These are phyloP conservation scores for Aspergillus piperis DNA, from an alignment of 2,329 filamentous ascomycete genomes.

Conservation along the genomic window DNA sequence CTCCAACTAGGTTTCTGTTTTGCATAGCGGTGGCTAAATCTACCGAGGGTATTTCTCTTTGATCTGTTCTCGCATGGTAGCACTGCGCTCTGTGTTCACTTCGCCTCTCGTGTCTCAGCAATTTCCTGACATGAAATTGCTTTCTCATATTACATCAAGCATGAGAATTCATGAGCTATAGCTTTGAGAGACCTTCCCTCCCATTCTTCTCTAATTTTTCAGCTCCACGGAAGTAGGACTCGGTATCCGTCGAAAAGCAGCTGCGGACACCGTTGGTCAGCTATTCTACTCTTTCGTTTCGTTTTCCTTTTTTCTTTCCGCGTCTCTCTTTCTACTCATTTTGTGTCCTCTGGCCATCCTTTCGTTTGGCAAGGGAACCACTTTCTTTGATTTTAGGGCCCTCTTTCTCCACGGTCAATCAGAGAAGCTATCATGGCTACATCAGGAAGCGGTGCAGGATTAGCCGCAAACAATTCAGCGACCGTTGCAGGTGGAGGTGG, in stretches of 20 bases:
- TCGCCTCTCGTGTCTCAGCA: neutral
- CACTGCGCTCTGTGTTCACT: slow-evolving; percentile 1
- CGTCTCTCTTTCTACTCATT: neutral
- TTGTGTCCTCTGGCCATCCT: neutral
- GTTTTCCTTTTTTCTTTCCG: neutral
- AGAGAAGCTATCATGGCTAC: slow-evolving; percentile 12
- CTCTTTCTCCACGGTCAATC: neutral
- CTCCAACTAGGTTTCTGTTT: neutral
- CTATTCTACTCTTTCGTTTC: neutral
- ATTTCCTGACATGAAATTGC: slow-evolving; percentile 11
- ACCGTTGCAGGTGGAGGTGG: slow-evolving; percentile 7
- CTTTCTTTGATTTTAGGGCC: neutral
- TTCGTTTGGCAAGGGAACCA: neutral
- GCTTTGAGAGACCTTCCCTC: neutral
- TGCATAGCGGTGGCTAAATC: neutral
- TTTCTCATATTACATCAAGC: slow-evolving; percentile 9
- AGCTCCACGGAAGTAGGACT: too few relatives aligned
- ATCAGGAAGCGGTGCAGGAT: slow-evolving; percentile 6
- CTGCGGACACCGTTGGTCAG: neutral
- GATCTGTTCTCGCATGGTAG: neutral
- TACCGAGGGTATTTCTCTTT: neutral
- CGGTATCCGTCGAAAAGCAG: neutral
- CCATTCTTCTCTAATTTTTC: neutral
- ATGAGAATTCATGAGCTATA: slow-evolving; percentile 10
- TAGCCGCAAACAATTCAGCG: slow-evolving; percentile 1